Evolutionary conservation across 257 asterid genomes (phyloP), one percentile per base, ranked within the genome.

Genomic region (Solanum infundibuliforme): DNA sequence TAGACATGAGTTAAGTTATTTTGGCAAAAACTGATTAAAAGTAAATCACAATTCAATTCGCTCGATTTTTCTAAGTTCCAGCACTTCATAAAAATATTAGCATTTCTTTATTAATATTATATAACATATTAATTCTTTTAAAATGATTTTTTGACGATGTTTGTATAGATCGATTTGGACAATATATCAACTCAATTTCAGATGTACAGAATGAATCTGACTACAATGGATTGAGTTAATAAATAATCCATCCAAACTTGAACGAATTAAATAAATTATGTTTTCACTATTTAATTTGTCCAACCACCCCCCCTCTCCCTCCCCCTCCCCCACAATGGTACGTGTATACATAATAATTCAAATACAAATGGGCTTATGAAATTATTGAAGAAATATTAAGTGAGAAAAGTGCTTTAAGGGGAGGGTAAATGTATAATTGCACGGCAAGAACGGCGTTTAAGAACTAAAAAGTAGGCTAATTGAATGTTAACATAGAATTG

Each of bases 391-490:
- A 66, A 25, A 8, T 27, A 25, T 27, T 25, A 32, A 27, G 13
- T 41, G 13, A 77, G 12, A 5, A 66, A 66, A 25, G 38, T 27
- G 75, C 34, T 69, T 66, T 69, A 69, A 29, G 75, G 75, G 35
- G 18, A 31, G 36, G 36, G 29, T 39, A 86, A 88, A 73, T 20
- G 7, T 62, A 89, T 88, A 92, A 91, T 89, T 90, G 88, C 87
- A 86, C 66, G 89, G 87, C 88, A 83, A 87, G 73, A 91, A 86
- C 90, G 93, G 94, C 89, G 65, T 72, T 89, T 86, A 76, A 88
- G 87, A 94, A 66, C 98, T 92, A 94, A 88, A 91, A 93, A 86
- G 94, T 90, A 91, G 98, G 98, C 98, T 93, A 93, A 95, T 95
- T 94, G 90, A 95, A 94, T 95, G 98, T 92, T 87, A 68, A 89